Percentiles rank a stretch among this genome's conserved stretches.
These are phyloP conservation scores for Artemisia annua DNA, from an alignment of 129 eudicot genomes.

Conservation along the genomic window DNA sequence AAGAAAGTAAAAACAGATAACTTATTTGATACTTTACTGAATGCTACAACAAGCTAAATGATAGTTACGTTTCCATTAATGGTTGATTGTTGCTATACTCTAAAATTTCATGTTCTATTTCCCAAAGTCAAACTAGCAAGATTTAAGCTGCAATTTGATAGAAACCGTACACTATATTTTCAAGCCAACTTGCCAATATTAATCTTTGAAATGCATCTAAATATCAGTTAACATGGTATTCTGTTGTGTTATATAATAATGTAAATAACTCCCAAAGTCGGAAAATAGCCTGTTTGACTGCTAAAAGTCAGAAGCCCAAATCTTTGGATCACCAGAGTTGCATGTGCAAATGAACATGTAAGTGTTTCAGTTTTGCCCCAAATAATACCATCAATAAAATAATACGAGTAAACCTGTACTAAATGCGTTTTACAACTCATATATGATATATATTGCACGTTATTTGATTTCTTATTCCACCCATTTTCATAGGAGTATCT, in stretches of 20 bases:
- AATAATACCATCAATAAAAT: constrained; percentile 18
- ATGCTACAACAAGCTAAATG: not conserved
- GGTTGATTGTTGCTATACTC: not conserved
- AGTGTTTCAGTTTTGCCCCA: constrained; percentile 27
- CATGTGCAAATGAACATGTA: constrained; percentile 37
- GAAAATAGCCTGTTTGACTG: constrained; percentile 13
- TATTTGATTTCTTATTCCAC: constrained; percentile 18
- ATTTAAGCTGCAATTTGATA: constrained; percentile 12
- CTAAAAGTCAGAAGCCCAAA: constrained; percentile 30
- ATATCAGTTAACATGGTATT: too few relatives aligned
- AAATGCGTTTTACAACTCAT: constrained; percentile 37
- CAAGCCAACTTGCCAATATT: not conserved
- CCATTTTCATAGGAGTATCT: constrained; percentile 23
- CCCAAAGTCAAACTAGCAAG: constrained; percentile 14
- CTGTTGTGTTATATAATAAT: not conserved
- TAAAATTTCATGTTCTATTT: constrained; percentile 18
- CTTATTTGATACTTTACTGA: not conserved
- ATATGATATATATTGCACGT: constrained; percentile 15
- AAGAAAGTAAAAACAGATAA: not conserved
- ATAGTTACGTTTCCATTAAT: not conserved
- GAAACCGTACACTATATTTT: not conserved
- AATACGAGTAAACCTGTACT: constrained; percentile 3
- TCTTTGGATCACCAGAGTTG: constrained; percentile 18
- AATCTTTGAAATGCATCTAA: not conserved
- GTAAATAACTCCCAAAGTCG: not conserved